These are phyloP conservation scores for Russula sp. DNA, from an alignment of 768 basidiomycete species.

Conservation along the genomic window DNA sequence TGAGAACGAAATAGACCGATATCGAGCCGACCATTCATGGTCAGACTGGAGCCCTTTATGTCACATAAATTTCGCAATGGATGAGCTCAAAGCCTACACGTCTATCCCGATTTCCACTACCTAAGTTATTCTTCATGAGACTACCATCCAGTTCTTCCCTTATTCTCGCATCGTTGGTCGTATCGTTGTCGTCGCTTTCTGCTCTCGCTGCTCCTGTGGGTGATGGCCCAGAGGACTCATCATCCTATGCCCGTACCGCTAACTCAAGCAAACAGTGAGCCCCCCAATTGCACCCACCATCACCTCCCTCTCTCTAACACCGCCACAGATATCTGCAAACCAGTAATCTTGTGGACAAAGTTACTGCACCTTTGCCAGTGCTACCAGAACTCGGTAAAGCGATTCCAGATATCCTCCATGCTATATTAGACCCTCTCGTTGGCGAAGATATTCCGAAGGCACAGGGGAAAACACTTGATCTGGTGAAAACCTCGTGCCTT, in stretches of 20 bases:
- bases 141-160: conserved; percentile 37
- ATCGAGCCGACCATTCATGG: not conserved
- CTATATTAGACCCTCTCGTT: not conserved
- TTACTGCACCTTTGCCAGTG: not conserved
- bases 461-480: not conserved
- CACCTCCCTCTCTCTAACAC: conserved; percentile 6
- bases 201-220: conserved; percentile 35
- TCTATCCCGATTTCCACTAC: conserved; percentile 10
- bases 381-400: not conserved
- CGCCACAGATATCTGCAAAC: conserved; percentile 1
- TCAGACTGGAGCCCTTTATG: not conserved
- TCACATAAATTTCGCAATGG: conserved; percentile 7
- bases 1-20: not conserved
- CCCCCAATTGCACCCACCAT: not conserved
- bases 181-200: conserved; percentile 34
- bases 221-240: not conserved
- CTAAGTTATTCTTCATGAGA: conserved; percentile 33
- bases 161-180: conserved; percentile 36
- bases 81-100: conserved; percentile 1
- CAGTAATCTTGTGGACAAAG: not conserved
- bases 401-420: not conserved
- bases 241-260: conserved; percentile 7
- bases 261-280: conserved; percentile 8
- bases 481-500: not conserved
- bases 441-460: not conserved